These are phyloP conservation scores for Daldinia vernicosa DNA, from an alignment of 495 filamentous ascomycete species.

Conservation along the genomic window DNA sequence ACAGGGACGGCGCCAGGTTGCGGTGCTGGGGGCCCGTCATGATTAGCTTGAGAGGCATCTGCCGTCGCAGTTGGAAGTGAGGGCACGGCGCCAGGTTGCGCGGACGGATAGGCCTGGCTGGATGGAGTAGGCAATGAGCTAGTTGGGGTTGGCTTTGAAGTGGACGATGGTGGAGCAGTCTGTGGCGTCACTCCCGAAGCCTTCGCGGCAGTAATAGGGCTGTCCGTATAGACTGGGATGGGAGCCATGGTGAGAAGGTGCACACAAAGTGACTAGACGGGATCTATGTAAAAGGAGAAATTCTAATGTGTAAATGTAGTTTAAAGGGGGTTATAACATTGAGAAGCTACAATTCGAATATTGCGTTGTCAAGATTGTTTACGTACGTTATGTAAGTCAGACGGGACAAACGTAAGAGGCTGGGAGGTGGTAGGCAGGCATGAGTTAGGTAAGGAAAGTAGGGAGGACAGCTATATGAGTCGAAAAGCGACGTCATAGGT, in stretches of 20 bases:
- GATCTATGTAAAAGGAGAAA: background rate
- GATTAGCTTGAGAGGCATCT: conserved; percentile 38
- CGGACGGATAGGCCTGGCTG: conserved; percentile 52
- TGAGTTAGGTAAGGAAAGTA: conserved; percentile 8
- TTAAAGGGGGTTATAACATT: background rate
- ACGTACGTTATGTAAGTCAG: conserved; percentile 7
- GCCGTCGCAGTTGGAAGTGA: conserved; percentile 50
- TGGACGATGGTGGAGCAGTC: conserved; percentile 52
- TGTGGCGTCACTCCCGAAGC: conserved; percentile 59
- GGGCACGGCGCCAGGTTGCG: conserved; percentile 55
- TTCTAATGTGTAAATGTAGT: background rate
- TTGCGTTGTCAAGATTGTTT: conserved; percentile 3
- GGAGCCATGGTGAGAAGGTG: conserved; percentile 58
- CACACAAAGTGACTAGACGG: background rate
- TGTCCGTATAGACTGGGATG: conserved; percentile 66
- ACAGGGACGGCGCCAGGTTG: conserved; percentile 67
- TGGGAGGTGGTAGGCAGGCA: conserved; percentile 1
- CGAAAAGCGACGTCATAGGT: conserved; percentile 40
- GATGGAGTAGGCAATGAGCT: conserved; percentile 52
- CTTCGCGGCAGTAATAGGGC: conserved; percentile 66
- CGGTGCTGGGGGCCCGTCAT: conserved; percentile 61
- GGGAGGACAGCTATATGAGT: background rate
- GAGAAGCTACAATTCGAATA: background rate
- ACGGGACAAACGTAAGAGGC: background rate
- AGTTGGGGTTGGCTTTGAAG: conserved; percentile 38